Conservation (phyloP, 1,284 basidiomycete genomes). For the Fomitiporia mediterranea region DNA sequence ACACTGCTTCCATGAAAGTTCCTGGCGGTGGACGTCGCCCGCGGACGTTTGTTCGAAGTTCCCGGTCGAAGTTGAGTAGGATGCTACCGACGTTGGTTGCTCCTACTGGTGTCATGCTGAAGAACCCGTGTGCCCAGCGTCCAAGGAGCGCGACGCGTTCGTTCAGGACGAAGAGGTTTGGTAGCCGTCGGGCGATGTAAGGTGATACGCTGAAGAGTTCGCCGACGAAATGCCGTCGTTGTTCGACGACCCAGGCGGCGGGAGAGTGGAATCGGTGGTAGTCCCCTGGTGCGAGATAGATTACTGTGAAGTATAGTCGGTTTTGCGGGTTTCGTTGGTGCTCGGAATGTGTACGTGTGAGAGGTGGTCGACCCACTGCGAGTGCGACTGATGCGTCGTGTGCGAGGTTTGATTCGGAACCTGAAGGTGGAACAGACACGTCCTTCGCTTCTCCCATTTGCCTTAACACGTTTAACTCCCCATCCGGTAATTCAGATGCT, state of each 20-base stretch:
- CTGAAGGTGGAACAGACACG: slow-evolving; percentile 57
- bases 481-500: slow-evolving; percentile 30
- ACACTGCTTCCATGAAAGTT: slow-evolving; percentile 90
- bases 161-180: slow-evolving; percentile 95
- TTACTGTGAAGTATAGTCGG: slow-evolving; percentile 87
- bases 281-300: slow-evolving; percentile 98
- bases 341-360: slow-evolving; percentile 41
- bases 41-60: slow-evolving; percentile 79
- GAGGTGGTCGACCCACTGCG: slow-evolving; percentile 54
- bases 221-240: slow-evolving; percentile 90
- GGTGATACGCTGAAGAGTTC: slow-evolving; percentile 97
- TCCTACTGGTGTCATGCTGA: slow-evolving; percentile 95
- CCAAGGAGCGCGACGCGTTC: slow-evolving; percentile 97
- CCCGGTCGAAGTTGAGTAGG: slow-evolving; percentile 92
- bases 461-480: slow-evolving; percentile 30
- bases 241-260: slow-evolving; percentile 95
- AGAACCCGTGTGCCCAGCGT: slow-evolving; percentile 94
- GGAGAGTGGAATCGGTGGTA: slow-evolving; percentile 98
- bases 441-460: slow-evolving; percentile 60
- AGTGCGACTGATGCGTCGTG: slow-evolving; percentile 66
- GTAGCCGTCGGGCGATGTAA: slow-evolving; percentile 88
- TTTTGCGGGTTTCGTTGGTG: slow-evolving; percentile 62
- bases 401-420: slow-evolving; percentile 45
- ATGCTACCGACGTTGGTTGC: slow-evolving; percentile 99
- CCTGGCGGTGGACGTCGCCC: slow-evolving; percentile 76